Evolutionary conservation across 805 yeast species (phyloP).

Genomic region (Starmerella vaccinii): DNA sequence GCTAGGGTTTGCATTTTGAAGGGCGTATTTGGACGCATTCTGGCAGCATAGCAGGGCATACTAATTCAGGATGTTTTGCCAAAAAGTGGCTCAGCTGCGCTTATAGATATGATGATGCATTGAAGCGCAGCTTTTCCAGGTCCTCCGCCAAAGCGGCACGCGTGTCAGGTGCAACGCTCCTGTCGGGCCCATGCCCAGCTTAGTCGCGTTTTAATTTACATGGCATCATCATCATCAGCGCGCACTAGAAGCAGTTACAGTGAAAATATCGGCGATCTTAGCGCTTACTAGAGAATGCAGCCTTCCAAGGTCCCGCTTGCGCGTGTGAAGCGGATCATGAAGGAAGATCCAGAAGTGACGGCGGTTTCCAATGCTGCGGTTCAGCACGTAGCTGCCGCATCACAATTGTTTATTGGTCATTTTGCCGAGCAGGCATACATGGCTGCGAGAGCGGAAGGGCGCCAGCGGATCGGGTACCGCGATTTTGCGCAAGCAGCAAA

Average conservation of each 20-base stretch:
- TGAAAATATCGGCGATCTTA: background rate
- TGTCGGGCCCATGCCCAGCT: background rate
- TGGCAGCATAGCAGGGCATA: background rate
- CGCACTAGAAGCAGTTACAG: too few species aligned
- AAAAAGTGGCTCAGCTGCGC: too few species aligned
- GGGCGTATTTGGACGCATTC: background rate
- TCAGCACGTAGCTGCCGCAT: conserved; percentile 66
- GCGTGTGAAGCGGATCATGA: conserved; percentile 60
- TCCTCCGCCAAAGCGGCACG: too few species aligned
- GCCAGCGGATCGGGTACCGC: conserved; percentile 59
- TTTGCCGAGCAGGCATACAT: conserved; percentile 61
- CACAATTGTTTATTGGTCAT: conserved; percentile 62
- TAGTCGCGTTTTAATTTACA: background rate
- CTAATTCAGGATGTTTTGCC: background rate
- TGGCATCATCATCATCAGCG: background rate
- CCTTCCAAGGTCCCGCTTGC: conserved; percentile 44
- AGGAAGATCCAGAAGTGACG: conserved; percentile 62
- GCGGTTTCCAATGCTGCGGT: conserved; percentile 62
- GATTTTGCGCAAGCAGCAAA: conserved; percentile 60
- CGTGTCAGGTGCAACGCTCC: too few species aligned
- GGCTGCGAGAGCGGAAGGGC: conserved; percentile 51
- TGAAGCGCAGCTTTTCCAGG: too few species aligned
- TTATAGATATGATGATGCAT: too few species aligned
- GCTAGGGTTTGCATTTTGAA: background rate
- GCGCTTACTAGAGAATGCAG: conserved; percentile 9